Percentiles rank a stretch among this genome's conserved stretches.
Evolutionary conservation across 164 flowering plant genomes (phyloP).

Genomic region (Aristolochia fimbriata): DNA sequence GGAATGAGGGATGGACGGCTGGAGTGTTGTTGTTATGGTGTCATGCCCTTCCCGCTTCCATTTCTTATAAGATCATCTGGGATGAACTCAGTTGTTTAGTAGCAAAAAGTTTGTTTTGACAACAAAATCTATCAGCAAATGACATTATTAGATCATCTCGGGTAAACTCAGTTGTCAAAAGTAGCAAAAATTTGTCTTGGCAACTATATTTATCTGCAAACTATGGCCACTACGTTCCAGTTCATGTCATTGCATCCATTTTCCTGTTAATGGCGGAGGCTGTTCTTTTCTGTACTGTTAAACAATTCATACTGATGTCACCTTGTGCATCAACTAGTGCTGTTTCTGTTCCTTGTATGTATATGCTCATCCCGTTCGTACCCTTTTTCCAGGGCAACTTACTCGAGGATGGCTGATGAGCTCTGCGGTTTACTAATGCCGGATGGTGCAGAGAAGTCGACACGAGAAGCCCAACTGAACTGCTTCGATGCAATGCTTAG

Average conservation of each 20-base stretch:
- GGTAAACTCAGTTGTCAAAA: too few species aligned
- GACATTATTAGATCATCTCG: too few species aligned
- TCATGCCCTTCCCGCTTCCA: too few species aligned
- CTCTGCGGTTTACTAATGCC: conserved; percentile 50
- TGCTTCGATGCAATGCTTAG: conserved; percentile 52
- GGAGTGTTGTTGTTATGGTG: too few species aligned
- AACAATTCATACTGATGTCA: background rate
- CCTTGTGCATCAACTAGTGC: background rate
- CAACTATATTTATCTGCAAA: too few species aligned
- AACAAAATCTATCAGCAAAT: too few species aligned
- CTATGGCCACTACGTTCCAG: background rate
- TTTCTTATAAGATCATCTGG: too few species aligned
- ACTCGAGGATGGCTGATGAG: conserved; percentile 91
- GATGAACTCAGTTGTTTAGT: too few species aligned
- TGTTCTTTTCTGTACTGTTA: background rate
- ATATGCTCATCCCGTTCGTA: background rate
- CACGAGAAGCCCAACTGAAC: conserved; percentile 47
- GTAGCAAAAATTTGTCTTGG: too few species aligned
- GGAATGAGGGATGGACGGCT: too few species aligned
- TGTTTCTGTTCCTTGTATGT: background rate
- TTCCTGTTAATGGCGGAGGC: background rate
- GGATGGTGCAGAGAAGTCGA: conserved; percentile 32
- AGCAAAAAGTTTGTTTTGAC: too few species aligned
- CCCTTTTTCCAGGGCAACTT: conserved; percentile 50
- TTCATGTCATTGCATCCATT: background rate